Evolutionary conservation across 352 stramenopile genomes (phyloP), one percentile per base, ranked within the genome.

Genomic region (Phytophthora lateralis): DNA sequence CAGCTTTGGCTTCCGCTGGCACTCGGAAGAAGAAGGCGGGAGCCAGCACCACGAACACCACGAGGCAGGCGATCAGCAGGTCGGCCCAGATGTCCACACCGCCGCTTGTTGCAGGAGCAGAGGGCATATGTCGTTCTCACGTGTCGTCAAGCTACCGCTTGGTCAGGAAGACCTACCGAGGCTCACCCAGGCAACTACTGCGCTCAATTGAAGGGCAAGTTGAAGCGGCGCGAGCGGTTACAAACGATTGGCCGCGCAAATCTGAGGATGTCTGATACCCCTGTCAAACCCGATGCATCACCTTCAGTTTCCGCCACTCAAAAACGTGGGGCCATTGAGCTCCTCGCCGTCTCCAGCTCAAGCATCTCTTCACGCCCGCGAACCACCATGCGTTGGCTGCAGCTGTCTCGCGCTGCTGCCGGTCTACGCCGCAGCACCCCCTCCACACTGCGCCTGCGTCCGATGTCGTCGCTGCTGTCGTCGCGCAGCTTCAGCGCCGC

Each of bases 41-140:
- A 54, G 73, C 78, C 53, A 92, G 71, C 49, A 92, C 76, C 50
- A 89, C 70, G 57, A 90, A 76, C 60, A 90, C 73, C 50, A 88
- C 77, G 35, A 79, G 37, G 56, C 76, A 81, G 20, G 78, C 82
- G 26, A 92, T 65, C 14, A 82, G 30, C 18, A 92, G 69, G 52
- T 90, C 81, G 11, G 63, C 43, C 75, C 78, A 90, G 26, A 92
- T 26, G 46, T 79, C 73, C 32, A 63, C 30, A 15, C 63, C 57
- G 20, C 56, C 41, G 15, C 4, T 17, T 38, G 8, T 35, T 15
- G 14, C 35, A 3, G 17, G 2, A 42, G 15, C 4, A 21, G n/a
- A 3, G 17, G 15, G 35, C 35, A 42, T 42, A 3, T 10, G 35
- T 42, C 35, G 15, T 39, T 4, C 4, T 14, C 9, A 24, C 21